phyloP scores from a whole-genome alignment of 2,329 filamentous ascomycete species.

The Alternaria arbusti region DNA sequence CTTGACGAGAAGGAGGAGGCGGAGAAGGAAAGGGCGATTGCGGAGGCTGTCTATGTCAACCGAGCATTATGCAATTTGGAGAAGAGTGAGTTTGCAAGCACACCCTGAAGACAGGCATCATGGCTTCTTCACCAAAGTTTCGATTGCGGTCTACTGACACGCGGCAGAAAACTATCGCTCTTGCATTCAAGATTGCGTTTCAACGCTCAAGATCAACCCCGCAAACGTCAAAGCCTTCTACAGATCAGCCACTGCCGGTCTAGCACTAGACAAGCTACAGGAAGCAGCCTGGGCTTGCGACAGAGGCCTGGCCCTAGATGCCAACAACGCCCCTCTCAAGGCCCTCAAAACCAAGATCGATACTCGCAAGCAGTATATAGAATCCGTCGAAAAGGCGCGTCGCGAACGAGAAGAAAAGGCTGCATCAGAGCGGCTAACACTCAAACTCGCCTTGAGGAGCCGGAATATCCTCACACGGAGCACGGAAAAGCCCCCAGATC shows the following conservation, averaged over 20 bases:
- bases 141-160: background rate
- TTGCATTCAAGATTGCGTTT: slow-evolving; percentile 83
- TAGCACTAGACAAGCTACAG: slow-evolving; percentile 76
- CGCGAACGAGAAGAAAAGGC: slow-evolving; percentile 62
- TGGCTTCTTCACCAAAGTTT: background rate
- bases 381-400: slow-evolving; percentile 63
- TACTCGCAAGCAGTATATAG: slow-evolving; percentile 62
- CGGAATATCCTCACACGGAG: slow-evolving; percentile 72
- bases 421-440: slow-evolving; percentile 63
- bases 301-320: slow-evolving; percentile 75
- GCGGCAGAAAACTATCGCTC: slow-evolving; percentile 78
- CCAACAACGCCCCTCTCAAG: slow-evolving; percentile 70
- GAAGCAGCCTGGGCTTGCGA: slow-evolving; percentile 83
- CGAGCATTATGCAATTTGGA: slow-evolving; percentile 89
- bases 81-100: slow-evolving; percentile 61
- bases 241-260: slow-evolving; percentile 77
- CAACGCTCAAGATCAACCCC: slow-evolving; percentile 78
- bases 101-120: background rate
- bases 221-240: slow-evolving; percentile 90
- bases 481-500: slow-evolving; percentile 77
- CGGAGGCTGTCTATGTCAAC: slow-evolving; percentile 84
- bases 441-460: slow-evolving; percentile 63
- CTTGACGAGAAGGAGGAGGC: slow-evolving; percentile 66
- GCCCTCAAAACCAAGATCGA: slow-evolving; percentile 68
- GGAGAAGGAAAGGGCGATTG: slow-evolving; percentile 65